Conservation (phyloP, 441 rosid genomes). For the Adansonia gregorii region DNA sequence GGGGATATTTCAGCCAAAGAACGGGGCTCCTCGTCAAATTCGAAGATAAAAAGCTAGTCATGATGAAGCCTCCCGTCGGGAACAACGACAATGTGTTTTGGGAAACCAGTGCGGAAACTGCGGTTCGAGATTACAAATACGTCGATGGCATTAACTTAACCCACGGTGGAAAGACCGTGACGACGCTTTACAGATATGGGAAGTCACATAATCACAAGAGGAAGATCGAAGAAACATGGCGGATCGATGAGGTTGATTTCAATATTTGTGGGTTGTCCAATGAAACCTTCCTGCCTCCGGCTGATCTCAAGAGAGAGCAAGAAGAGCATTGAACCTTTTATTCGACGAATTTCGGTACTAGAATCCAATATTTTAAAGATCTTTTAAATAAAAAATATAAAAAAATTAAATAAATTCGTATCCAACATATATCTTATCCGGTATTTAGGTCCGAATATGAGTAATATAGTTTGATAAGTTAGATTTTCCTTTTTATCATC, state of each 20-base stretch:
- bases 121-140: constrained; percentile 60
- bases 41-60: constrained; percentile 72
- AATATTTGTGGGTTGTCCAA: constrained; percentile 73
- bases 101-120: constrained; percentile 79
- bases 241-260: constrained; percentile 85
- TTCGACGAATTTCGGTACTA: no score
- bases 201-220: constrained; percentile 65
- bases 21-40: constrained; percentile 74
- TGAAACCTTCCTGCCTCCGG: constrained; percentile 86
- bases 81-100: constrained; percentile 61
- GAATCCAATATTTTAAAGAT: no score
- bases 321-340: constrained; percentile 34
- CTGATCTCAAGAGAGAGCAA: constrained; percentile 66
- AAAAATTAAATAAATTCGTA: no score
- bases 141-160: constrained; percentile 74
- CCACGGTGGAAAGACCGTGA: constrained; percentile 64
- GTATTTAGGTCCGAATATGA: no score
- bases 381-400: no score
- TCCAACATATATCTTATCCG: no score
- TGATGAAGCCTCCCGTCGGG: constrained; percentile 58
- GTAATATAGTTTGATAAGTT: no score
- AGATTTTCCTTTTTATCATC: no score
- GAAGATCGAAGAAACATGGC: constrained; percentile 83
- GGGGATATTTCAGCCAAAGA: constrained; percentile 92
- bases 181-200: constrained; percentile 69